A percentile compares a stretch with the other conserved stretches of the same genome.
Conservation (phyloP, 805 yeast genomes). For the Starmera caribaea region DNA sequence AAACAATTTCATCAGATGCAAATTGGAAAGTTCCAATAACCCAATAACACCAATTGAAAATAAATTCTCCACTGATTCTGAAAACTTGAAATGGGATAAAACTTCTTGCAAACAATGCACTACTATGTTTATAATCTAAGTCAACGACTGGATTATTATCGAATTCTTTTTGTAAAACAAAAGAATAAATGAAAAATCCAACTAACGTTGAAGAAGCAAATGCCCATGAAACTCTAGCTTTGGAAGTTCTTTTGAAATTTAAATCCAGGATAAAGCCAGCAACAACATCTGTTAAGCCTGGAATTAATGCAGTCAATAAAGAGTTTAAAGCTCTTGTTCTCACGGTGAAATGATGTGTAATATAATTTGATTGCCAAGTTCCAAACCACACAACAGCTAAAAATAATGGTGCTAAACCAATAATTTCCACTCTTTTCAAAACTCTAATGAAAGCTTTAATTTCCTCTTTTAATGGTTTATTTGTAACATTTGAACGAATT, state of each 20-base stretch:
- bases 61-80: slow-evolving; percentile 14
- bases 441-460: slow-evolving; percentile 3
- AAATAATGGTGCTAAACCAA: slow-evolving; percentile 13
- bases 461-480: slow-evolving; percentile 5
- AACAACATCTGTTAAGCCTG: slow-evolving; percentile 10
- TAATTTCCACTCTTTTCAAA: slow-evolving; percentile 10
- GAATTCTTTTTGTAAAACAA: slow-evolving; percentile 8
- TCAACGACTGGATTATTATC: slow-evolving; percentile 5
- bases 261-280: slow-evolving; percentile 12
- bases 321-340: slow-evolving; percentile 18
- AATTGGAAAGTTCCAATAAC: slow-evolving; percentile 15
- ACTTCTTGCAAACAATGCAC: slow-evolving; percentile 8
- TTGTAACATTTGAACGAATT: slow-evolving; percentile 5
- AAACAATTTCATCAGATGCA: slow-evolving; percentile 11
- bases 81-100: slow-evolving; percentile 17
- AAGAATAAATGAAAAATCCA: slow-evolving; percentile 14
- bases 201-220: slow-evolving; percentile 3
- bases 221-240: slow-evolving; percentile 13
- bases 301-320: slow-evolving; percentile 14
- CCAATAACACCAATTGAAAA: slow-evolving; percentile 20
- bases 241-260: slow-evolving; percentile 4
- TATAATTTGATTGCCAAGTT: slow-evolving; percentile 16
- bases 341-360: slow-evolving; percentile 17
- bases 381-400: slow-evolving; percentile 13
- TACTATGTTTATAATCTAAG: slow-evolving; percentile 13